Conservation (phyloP, 257 asterid genomes). For the Solanum sejunctum region DNA sequence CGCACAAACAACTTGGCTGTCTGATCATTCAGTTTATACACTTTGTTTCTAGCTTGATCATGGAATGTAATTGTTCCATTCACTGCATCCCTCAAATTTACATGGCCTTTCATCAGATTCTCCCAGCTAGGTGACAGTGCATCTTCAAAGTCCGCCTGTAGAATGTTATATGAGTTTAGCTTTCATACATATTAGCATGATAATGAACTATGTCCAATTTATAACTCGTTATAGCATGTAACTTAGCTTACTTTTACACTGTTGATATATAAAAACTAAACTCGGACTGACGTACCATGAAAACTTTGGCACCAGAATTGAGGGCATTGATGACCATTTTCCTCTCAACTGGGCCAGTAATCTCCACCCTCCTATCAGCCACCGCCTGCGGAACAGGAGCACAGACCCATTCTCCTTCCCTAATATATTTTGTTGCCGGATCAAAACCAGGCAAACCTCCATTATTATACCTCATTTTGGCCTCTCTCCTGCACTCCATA, state of each 20-base stretch:
- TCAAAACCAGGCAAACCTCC: constrained; percentile 73
- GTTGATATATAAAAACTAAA: not conserved
- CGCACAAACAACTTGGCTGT: constrained; percentile 95
- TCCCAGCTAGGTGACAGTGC: constrained; percentile 94
- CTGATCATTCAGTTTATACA: constrained; percentile 58
- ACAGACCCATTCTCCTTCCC: constrained; percentile 72
- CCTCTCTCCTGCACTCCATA: constrained; percentile 67
- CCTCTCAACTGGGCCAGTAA: constrained; percentile 94
- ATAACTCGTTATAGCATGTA: not conserved
- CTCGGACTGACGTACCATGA: constrained; percentile 44
- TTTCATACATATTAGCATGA: not conserved
- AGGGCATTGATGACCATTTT: constrained; percentile 96
- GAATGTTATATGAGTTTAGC: not conserved
- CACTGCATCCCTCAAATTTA: constrained; percentile 77
- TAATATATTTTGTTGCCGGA: constrained; percentile 53
- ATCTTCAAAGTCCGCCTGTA: constrained; percentile 94
- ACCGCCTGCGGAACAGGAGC: constrained; percentile 57
- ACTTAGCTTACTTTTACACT: not conserved
- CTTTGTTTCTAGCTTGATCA: constrained; percentile 64
- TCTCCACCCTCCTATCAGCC: constrained; percentile 92
- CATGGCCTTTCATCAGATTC: constrained; percentile 70
- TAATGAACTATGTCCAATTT: not conserved
- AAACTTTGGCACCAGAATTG: constrained; percentile 92
- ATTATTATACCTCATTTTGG: constrained; percentile 43
- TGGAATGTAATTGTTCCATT: constrained; percentile 68